Evolutionary conservation across 331 rosid species (phyloP), one percentile per base, ranked within the genome.

Genomic region (Rosa hybrid): DNA sequence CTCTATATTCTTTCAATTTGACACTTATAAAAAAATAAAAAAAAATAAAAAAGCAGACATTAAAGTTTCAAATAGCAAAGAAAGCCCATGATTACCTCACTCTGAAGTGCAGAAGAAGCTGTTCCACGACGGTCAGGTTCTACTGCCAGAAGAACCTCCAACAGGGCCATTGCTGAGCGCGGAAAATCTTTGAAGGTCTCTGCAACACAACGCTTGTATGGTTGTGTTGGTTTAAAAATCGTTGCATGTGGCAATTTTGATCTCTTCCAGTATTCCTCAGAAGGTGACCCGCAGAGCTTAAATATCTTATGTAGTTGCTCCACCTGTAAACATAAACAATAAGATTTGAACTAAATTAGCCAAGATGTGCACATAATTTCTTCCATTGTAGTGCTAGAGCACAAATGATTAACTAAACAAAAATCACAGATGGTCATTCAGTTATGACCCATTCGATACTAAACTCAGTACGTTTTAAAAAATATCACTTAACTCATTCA

Each of bases 221-320:
- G 94, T 72, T 91, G 91, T 71, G 91, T 90, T 76, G 98, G 98
- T 82, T 91, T 91, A 80, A 94, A 91, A 79, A 91, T 88, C 62
- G 97, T 91, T 57, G 96, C 95, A 83, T 91, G 95, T 4, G 95
- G 97, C 80, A 94, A 80, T 81, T 87, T 94, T 83, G 98, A 91
- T 76, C 83, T 94, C 86, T 86, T 91, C 98, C 98, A 94, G 83
- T 90, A 91, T 80, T 89, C 98, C 84, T 94, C 97, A 80, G 95
- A 94, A 67, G 98, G 98, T 68, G 98, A 94, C 68, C 98, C 98
- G 23, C 98, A 94, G 59, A 94, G 94, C 87, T 94, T 94, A 86
- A 91, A 94, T 83, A 94, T 94, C 87, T 94, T 94, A 85, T 94
- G 97, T 23, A 94, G 90, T 88, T 94, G 98, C 83, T 94, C 98